Evolutionary conservation across 2,329 filamentous ascomycete genomes (phyloP), one percentile per base, ranked within the genome.

Genomic region (Xylariomycetidae sp.): DNA sequence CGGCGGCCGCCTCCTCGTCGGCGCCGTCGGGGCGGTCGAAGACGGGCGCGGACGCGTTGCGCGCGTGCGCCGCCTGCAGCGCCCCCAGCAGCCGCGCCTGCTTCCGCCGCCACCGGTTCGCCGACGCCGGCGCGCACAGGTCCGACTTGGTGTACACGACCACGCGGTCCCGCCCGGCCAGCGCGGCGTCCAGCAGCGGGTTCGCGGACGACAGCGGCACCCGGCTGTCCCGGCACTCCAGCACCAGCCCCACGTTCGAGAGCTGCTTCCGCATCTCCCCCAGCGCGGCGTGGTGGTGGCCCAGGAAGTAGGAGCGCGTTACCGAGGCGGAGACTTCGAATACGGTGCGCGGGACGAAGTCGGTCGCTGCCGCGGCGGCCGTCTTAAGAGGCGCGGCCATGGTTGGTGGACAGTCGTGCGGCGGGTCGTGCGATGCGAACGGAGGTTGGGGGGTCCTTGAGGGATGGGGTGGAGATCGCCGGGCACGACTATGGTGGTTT

Each of bases 211-310:
- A 89, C 8, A 96, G 65, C 0, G 92, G 92, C 0, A 95, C 80
- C 29, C 92, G 82, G 56, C 88, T 88, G 66, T 98, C 92, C 53
- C 92, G 85, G 59, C 89, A 95, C 66, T 98, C 92, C 53, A 98
- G 76, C 34, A 98, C 78, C 26, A 96, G 78, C 52, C 89, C 84
- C 50, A 95, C 85, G 42, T 78, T 79, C 18, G 80, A 78, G 30
- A 98, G 74, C 55, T 85, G 72, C 24, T 76, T 76, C 56, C 85
- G 85, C 82, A 96, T 95, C 56, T 85, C 82, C 29, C 74, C 68
- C 19, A 95, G 70, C 12, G 85, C 92, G 8, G 84, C 74, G 40
- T 78, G 76, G 68, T 98, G 92, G 64, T 98, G 92, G 42, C 92
- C 92, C 29, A 96, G 74, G 65, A 86, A 98, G 65, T 96, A 98